Base-by-base conservation (phyloP, 306 rosid species). In the Macrotyloma uniflorum region DNA sequence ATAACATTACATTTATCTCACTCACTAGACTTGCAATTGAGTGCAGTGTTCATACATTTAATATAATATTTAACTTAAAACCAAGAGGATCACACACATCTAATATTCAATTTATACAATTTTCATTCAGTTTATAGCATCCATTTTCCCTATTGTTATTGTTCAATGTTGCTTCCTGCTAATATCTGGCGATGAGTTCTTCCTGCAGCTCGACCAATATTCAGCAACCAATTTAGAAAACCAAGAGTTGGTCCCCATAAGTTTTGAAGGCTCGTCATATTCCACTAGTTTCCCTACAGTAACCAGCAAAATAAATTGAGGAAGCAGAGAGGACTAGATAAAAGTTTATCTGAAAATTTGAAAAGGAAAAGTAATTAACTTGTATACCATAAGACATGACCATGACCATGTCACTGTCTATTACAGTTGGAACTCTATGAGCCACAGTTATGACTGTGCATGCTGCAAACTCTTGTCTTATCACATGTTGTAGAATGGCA, bases 341-440 rank as follows among this genome's bases (percentile, higher is more conserved):
- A 61, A 15, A 61, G 42, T 6, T 0, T 28, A 28, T 26, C 36
- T 15, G 40, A 30, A 59, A 28, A 2, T 14, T 59, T 28, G 22
- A 61, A 28, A 59, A 13, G 5, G 15, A 59, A 26, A 16, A 15
- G 13, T 8, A 61, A 6, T 59, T 5, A 59, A 30, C 67, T 15
- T 24, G 8, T 26, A 3, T 61, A 61, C 67, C 67, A 16, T 61
- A 16, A 16, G 67, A 61, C 23, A 61, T 6, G 67, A 61, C 67
- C 67, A 61, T 61, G 67, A 61, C 67, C 67, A 61, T 61, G 40
- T 61, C 67, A 16, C 67, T 61, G 16, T 61, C 67, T 30, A 61
- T 61, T 61, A 61, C 67, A 61, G 43, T 61, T 32, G 67, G 67
- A 61, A 61, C 67, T 61, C 67, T 61, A 23, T 61, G 67, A 61